A percentile compares a stretch with the other conserved stretches of the same genome.
Conservation (phyloP, 345 rosid genomes). For the Bruguiera sexangula region DNA sequence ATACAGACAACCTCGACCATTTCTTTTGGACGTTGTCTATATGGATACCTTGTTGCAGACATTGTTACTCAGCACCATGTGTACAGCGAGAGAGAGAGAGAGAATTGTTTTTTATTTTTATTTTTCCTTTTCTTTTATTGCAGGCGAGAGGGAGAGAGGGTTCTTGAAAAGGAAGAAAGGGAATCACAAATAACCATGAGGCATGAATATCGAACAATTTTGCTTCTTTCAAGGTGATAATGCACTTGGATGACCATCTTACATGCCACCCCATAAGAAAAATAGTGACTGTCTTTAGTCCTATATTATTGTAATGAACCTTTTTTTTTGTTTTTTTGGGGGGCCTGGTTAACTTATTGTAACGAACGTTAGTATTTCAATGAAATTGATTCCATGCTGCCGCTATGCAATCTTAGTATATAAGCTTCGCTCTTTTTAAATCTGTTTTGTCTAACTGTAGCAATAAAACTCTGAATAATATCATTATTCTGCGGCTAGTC, state of each 20-base stretch:
- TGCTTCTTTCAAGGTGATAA: conserved; percentile 20
- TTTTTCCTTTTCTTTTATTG: background rate
- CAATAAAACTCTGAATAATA: no score
- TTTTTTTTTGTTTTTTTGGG: no score
- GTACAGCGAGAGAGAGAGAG: background rate
- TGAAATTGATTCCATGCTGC: no score
- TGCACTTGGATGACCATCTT: conserved; percentile 17
- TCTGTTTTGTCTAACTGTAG: no score
- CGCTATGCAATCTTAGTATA: no score
- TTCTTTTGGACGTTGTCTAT: background rate
- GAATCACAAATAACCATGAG: background rate
- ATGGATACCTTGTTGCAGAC: conserved; percentile 30
- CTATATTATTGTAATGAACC: no score
- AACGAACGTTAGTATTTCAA: no score
- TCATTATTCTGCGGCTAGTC: no score
- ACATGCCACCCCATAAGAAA: no score
- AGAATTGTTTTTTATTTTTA: conserved; percentile 5
- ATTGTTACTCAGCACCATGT: conserved; percentile 44
- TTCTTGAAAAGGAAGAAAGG: conserved; percentile 34
- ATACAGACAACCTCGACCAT: conserved; percentile 41
- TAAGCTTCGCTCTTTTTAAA: no score
- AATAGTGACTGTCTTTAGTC: no score
- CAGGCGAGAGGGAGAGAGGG: background rate
- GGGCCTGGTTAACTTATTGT: no score
- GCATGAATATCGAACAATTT: conserved; percentile 9